Evolutionary conservation across 257 asterid species (phyloP).

Genomic region (Solanum gandarillasii): DNA sequence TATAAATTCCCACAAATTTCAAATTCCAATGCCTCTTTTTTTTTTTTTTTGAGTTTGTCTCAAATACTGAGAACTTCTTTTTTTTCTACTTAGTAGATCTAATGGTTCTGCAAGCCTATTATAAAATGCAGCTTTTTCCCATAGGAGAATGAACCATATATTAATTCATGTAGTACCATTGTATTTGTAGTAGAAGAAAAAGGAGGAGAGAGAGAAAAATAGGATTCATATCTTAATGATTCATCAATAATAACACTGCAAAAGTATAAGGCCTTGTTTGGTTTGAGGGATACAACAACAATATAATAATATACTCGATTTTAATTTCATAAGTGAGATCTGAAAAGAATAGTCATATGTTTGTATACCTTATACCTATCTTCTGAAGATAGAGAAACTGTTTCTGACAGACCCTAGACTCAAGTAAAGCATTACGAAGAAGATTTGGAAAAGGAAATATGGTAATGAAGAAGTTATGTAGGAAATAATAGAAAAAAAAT

Average conservation of each 20-base stretch:
- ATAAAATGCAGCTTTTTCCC: conserved; percentile 19
- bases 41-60: neutral
- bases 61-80: neutral
- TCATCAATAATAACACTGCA: neutral
- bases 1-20: conserved; percentile 22
- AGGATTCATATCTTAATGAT: neutral
- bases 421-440: neutral
- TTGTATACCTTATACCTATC: too few species aligned
- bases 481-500: neutral
- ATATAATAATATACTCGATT: neutral
- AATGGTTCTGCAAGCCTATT: conserved; percentile 36
- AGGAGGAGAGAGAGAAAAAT: conserved; percentile 8
- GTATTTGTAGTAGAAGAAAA: neutral
- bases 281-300: neutral
- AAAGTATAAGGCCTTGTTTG: neutral
- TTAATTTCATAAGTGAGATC: neutral
- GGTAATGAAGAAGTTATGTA: neutral
- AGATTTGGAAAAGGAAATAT: neutral
- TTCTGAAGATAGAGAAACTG: fast-evolving
- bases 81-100: conserved; percentile 31
- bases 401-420: neutral
- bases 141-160: conserved; percentile 40
- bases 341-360: neutral
- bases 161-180: neutral
- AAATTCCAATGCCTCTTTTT: conserved; percentile 40